Base-by-base conservation (phyloP, 2,329 filamentous ascomycete species). In the Sporothrix euskadiensis region DNA sequence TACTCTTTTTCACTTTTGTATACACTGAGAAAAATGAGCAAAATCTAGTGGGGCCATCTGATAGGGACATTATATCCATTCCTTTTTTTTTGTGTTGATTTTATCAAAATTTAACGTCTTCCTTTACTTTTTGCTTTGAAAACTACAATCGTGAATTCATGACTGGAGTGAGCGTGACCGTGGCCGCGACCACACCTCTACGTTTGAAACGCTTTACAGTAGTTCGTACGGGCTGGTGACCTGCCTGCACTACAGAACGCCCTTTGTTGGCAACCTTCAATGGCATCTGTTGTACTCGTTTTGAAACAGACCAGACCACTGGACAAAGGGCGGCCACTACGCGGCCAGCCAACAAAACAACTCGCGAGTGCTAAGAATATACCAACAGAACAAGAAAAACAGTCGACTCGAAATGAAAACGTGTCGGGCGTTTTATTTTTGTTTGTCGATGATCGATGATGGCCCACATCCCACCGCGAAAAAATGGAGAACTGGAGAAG, bases 1-100 rank as follows among this genome's bases (percentile, higher is more conserved):
- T 39, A n/a, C 69, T 22, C 9, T 57, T 22, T 26, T 59, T 61
- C 19, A 32, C 41, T 71, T 32, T 10, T 47, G 47, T 44, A 71
- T 16, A 49, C n/a, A 14, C n/a, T 22, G 22, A 32, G 26, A 56
- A n/a, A 14, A 44, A 41, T 3, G 56, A 41, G 2, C 32, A 32
- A 39, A 54, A 12, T 22, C 3, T 30, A 22, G 16, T 6, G 52
- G 47, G n/a, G 44, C 47, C 71, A 68, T 74, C 68, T 71, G 73
- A 74, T 74, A 74, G 73, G 73, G 73, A 39, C 73, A 73, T 66
- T 74, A 73, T 71, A 71, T 74, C 68, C 68, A 63, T 47, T 52
- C 63, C 69, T 70, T 63, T 71, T 70, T 71, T 70, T 66, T 71
- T 69, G 16, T 12, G 39, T 10, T 72, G 44, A 22, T 71, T 61